phyloP scores from a whole-genome alignment of 1,284 basidiomycete genomes.

The Leucoagaricus sp. region DNA sequence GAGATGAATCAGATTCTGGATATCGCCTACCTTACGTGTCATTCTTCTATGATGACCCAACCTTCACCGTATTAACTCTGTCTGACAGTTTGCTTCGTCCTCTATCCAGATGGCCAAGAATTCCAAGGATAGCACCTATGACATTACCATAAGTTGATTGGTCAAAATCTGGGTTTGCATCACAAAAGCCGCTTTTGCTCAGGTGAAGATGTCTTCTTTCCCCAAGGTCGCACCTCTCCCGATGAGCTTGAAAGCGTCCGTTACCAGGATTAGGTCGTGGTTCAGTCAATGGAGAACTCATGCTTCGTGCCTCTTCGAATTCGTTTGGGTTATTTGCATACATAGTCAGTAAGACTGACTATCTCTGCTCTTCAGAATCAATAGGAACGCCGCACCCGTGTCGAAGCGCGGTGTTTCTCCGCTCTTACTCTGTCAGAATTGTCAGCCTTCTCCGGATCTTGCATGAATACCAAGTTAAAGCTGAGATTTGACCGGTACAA shows the following conservation, averaged over 20 bases:
- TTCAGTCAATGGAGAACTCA: background rate
- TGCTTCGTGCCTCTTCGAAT: background rate
- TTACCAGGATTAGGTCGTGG: background rate
- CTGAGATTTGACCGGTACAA: background rate
- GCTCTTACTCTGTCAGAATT: background rate
- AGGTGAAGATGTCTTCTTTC: background rate
- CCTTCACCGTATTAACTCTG: background rate
- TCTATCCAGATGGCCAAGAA: background rate
- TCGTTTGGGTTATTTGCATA: background rate
- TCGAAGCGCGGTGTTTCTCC: background rate
- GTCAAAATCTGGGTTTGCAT: no score
- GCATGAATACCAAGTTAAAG: background rate
- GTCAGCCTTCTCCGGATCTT: slow-evolving; percentile 5
- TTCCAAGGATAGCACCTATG: background rate
- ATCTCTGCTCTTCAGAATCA: background rate
- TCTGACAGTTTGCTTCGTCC: background rate
- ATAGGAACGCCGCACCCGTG: background rate
- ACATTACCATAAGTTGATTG: background rate
- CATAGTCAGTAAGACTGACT: background rate
- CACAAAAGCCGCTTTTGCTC: background rate
- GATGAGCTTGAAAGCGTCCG: background rate
- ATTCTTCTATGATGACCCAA: background rate
- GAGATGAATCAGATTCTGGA: background rate
- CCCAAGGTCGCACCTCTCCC: background rate
- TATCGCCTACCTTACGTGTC: background rate